Base-by-base conservation (phyloP, 768 basidiomycete genomes). In the Lactarius tabidus region DNA sequence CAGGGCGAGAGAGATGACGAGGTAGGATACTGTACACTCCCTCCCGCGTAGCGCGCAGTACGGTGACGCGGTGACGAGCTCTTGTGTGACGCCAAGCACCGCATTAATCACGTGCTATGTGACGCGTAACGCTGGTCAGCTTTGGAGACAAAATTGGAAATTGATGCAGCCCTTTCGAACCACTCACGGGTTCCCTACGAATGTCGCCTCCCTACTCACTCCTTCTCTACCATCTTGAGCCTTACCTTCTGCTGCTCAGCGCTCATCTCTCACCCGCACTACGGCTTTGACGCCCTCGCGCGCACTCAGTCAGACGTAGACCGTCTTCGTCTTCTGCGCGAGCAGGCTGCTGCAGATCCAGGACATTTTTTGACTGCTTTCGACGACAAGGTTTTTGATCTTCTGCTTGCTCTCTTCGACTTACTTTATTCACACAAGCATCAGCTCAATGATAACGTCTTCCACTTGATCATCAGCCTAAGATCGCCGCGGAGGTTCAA, bases 231-330 rank as follows among this genome's bases (percentile, higher is more conserved):
- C 55, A 17, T 51, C 43, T 35, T 20, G 36, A 39, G 10, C 9
- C 17, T 15, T 23, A 23, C 20, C 6, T 26, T n/a, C 23, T 17
- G 0, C 1, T 10, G 38, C 28, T 18, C 7, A 10, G 18, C 29
- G 38, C 28, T 18, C 7, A 10, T 18, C 29, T 26, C 52, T 51
- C 14, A 33, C 29, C 20, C 14, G 15, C 14, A 29, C 6, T 53
- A 17, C 43, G 87, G 85, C 70, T 74, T 85, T 69, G 81, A 87
- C 74, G 87, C 86, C 78, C 86, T 91, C 70, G 81, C 84, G 70
- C 81, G 82, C 36, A 87, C 87, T 33, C 81, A 84, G 67, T 75
- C 80, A 69, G 89, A 91, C 76, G 82, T 91, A 72, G 81, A 80
- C 58, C 76, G 79, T 23, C 79, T 92, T 26, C 78, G 78, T 56